These are phyloP conservation scores for Pulicaria dysenterica DNA, from an alignment of 129 eudicot genomes.

Conservation along the genomic window DNA sequence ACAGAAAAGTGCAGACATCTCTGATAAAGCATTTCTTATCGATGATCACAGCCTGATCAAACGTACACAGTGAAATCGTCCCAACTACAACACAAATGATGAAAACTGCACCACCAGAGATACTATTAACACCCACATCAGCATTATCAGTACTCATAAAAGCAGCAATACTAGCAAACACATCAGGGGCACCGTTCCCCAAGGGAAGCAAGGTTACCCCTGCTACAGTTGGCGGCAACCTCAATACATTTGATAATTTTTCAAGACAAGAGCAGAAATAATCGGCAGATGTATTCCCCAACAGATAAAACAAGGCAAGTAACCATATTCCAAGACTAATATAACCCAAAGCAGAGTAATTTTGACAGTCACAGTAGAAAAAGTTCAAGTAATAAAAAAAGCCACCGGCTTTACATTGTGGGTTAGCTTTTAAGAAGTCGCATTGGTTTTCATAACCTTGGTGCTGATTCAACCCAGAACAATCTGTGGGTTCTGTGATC, in stretches of 20 bases:
- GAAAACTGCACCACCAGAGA: slow-evolving; percentile 79
- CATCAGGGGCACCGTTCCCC: slow-evolving; percentile 94
- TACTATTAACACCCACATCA: slow-evolving; percentile 82
- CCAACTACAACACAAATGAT: slow-evolving; percentile 79
- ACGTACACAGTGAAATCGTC: slow-evolving; percentile 51
- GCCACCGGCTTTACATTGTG: slow-evolving; percentile 67
- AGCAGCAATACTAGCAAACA: slow-evolving; percentile 86
- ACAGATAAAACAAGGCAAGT: slow-evolving; percentile 58
- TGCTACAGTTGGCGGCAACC: slow-evolving; percentile 69
- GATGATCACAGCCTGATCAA: slow-evolving; percentile 45
- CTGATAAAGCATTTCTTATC: slow-evolving; percentile 68
- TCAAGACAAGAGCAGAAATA: slow-evolving; percentile 81
- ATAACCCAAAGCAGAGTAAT: slow-evolving; percentile 46
- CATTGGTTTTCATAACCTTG: slow-evolving; percentile 49
- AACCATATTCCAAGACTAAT: slow-evolving; percentile 54
- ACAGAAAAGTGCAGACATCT: slow-evolving; percentile 59
- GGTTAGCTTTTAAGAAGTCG: slow-evolving; percentile 62
- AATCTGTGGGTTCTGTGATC: slow-evolving; percentile 39
- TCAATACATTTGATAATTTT: slow-evolving; percentile 54
- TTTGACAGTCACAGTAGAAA: slow-evolving; percentile 69
- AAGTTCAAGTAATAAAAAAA: slow-evolving; percentile 56
- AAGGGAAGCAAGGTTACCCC: slow-evolving; percentile 89
- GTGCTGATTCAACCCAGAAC: slow-evolving; percentile 53
- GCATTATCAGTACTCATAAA: slow-evolving; percentile 62
- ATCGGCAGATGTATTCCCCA: slow-evolving; percentile 87